These are phyloP conservation scores for Royoungia palumana DNA, from an alignment of 768 basidiomycete species.

Conservation along the genomic window DNA sequence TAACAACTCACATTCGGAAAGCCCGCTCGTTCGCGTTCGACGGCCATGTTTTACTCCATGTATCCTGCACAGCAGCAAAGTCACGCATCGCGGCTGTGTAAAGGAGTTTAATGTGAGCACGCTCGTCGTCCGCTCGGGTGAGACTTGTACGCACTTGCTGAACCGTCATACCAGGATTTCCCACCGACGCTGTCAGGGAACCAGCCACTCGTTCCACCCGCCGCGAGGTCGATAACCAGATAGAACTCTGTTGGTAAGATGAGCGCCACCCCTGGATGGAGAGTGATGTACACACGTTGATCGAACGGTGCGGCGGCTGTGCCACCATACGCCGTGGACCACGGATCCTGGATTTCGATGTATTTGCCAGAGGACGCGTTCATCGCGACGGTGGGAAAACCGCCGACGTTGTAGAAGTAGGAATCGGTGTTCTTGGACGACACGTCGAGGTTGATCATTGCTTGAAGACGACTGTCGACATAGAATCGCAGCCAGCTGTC, in stretches of 20 bases:
- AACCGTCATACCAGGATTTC: slow-evolving; percentile 58
- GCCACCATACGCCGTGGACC: slow-evolving; percentile 41
- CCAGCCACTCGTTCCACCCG: slow-evolving; percentile 72
- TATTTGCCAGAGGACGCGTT: slow-evolving; percentile 39
- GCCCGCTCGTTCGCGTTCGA: slow-evolving; percentile 55
- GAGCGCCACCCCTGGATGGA: slow-evolving; percentile 8
- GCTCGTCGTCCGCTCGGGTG: slow-evolving; percentile 12
- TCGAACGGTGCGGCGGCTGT: slow-evolving; percentile 44
- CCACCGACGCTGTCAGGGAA: slow-evolving; percentile 50
- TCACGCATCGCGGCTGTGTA: slow-evolving; percentile 59
- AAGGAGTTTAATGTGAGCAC: slow-evolving; percentile 3
- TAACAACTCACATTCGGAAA: slow-evolving; percentile 55
- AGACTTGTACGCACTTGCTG: slow-evolving; percentile 39
- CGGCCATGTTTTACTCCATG: slow-evolving; percentile 80
- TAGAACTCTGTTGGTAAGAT: slow-evolving; percentile 56
- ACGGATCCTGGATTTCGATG: slow-evolving; percentile 45
- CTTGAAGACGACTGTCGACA: slow-evolving; percentile 48
- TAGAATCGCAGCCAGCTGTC: slow-evolving; percentile 51
- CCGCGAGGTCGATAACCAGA: slow-evolving; percentile 75
- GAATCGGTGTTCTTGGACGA: slow-evolving; percentile 39
- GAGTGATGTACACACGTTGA: slow-evolving; percentile 26
- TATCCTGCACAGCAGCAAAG: slow-evolving; percentile 55
- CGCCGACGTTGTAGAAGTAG: slow-evolving; percentile 50
- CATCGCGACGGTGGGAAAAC: slow-evolving; percentile 48
- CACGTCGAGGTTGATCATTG: slow-evolving; percentile 50